A percentile compares a stretch with the other conserved stretches of the same genome.
Conservation (phyloP, 176 grass and related monocot genomes). For the Hyparrhenia diplandra region DNA sequence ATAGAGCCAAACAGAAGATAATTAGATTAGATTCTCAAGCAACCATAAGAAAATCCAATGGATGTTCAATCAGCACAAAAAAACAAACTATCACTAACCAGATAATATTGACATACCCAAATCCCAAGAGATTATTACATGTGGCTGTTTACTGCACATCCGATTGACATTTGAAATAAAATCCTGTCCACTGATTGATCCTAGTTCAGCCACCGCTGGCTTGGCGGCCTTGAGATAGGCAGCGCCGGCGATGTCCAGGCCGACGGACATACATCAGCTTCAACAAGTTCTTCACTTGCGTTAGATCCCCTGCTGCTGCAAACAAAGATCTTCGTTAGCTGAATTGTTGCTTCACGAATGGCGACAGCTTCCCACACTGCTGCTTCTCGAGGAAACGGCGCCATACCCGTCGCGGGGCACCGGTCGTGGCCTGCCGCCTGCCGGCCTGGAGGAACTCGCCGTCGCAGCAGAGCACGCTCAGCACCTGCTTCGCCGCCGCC, state of each 20-base stretch:
- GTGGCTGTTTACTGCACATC: background rate
- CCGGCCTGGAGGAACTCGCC: conserved; percentile 40
- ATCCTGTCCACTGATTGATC: background rate
- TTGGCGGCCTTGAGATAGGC: background rate
- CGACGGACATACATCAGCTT: background rate
- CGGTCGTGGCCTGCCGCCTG: background rate
- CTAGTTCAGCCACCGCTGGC: background rate
- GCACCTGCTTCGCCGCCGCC: conserved; percentile 33
- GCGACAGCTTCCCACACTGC: background rate
- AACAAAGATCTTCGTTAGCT: background rate
- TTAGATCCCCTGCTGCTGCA: too few relatives aligned
- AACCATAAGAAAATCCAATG: background rate
- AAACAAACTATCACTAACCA: conserved; percentile 18
- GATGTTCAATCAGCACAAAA: background rate
- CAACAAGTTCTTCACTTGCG: background rate
- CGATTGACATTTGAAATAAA: background rate
- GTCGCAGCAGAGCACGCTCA: conserved; percentile 57
- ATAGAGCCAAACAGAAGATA: conserved; percentile 15
- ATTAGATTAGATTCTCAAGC: conserved; percentile 10
- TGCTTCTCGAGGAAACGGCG: conserved; percentile 71
- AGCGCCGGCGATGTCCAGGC: too few relatives aligned
- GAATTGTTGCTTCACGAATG: background rate
- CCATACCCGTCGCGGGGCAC: conserved; percentile 54
- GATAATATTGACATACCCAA: too few relatives aligned
- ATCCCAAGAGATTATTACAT: too few relatives aligned